Conservation (phyloP, 2,329 filamentous ascomycete genomes). For the Trichophyton verrucosum region DNA sequence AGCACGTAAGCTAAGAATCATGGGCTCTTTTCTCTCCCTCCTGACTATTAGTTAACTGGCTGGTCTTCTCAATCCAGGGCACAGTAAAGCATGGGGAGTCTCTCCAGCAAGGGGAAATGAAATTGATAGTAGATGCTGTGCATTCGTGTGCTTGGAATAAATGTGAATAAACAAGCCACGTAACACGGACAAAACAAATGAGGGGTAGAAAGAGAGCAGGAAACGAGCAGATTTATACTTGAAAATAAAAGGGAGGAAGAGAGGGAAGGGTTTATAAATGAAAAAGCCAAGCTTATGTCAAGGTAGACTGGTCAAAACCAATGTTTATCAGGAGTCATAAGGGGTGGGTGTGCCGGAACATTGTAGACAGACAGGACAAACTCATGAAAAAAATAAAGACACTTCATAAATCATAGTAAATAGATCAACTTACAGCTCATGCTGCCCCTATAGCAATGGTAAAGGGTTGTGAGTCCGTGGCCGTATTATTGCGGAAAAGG, state of each 20-base stretch:
- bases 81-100: neutral
- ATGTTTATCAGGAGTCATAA: neutral
- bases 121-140: conserved; percentile 10
- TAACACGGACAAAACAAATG: conserved; percentile 5
- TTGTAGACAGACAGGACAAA: neutral
- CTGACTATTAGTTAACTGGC: conserved; percentile 2
- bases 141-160: conserved; percentile 1
- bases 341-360: no score
- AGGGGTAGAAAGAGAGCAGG: conserved; percentile 1
- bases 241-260: neutral
- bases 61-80: neutral
- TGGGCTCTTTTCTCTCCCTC: neutral
- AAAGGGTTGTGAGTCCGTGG: conserved; percentile 36
- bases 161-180: conserved; percentile 8
- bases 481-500: neutral
- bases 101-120: neutral
- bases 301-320: neutral
- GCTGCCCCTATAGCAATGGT: conserved; percentile 35
- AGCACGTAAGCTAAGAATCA: conserved; percentile 37
- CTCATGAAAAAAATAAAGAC: neutral
- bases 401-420: neutral
- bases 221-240: neutral
- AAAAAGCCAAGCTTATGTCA: conserved; percentile 6
- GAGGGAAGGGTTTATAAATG: conserved; percentile 4
- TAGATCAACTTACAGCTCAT: conserved; percentile 41